Base-by-base conservation (phyloP, 352 stramenopile species). In the Phytophthora tubulina region DNA sequence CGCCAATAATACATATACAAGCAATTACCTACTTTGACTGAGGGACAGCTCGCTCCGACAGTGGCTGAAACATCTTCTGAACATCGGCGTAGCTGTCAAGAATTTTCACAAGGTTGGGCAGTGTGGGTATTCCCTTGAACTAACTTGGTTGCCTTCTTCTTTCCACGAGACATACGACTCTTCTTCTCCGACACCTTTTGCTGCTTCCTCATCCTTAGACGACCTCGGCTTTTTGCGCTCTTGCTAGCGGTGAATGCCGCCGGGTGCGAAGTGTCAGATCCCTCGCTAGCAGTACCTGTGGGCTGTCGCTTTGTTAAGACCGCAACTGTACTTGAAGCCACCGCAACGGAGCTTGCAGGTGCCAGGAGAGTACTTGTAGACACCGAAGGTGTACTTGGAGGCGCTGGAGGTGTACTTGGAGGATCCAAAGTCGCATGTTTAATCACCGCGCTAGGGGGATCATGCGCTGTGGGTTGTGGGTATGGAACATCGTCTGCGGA, bases 201-300 rank as follows among this genome's bases (percentile, higher is more conserved):
- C 42, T 64, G 44, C 32, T 64, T 64, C 14, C 56, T 32, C 9
- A 64, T 45, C 21, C 55, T 64, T 45, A 45, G 56, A 10, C 56
- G 56, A 2, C 56, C 56, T 6, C 56, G 56, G 32, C 56, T 55
- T 33, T 33, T 64, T 0, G 56, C 9, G 38, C 44, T 64, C 15
- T 64, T 64, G 10, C 15, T 64, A 45, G 48, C 14, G 1, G 35
- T 64, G 44, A 55, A 64, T n/a, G 32, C 15, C 6, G 32, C 13
- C 6, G 50, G 31, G 0, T 13, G 14, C 27, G 50, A 44, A 44
- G 50, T 6, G 9, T 56, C n/a, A 1, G 15, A 42, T 7, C 30
- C 6, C 7, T 44, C 31, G 27, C 32, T 56, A 4, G 50, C 13
- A n/a, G 15, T 44, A n/a, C 14, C 15, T 14, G 32, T 15, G 8